phyloP scores from a whole-genome alignment of 345 rosid species.

The Zanthoxylum bungeanum region DNA sequence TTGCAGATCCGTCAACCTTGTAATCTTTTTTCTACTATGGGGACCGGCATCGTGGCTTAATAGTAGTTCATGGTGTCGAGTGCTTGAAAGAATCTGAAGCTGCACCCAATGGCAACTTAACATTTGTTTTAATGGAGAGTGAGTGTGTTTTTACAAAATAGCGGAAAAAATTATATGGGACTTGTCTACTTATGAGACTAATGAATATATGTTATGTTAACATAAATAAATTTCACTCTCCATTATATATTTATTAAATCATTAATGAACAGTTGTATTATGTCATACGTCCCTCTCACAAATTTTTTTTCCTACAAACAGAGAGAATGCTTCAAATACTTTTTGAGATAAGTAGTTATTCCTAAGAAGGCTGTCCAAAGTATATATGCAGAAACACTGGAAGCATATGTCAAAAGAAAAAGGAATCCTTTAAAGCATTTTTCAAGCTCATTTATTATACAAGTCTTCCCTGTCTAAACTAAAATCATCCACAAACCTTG shows the following conservation, averaged over 20 bases:
- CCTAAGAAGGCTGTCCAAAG: too few relatives aligned
- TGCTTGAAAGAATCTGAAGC: neutral
- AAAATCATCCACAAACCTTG: neutral
- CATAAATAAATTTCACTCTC: too few relatives aligned
- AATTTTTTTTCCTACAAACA: too few relatives aligned
- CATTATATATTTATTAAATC: too few relatives aligned
- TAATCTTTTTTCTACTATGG: neutral
- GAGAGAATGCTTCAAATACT: neutral
- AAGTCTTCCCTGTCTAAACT: neutral
- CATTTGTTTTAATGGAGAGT: neutral
- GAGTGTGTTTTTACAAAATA: neutral
- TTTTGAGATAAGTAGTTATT: neutral
- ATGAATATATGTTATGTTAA: too few relatives aligned
- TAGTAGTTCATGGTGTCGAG: neutral
- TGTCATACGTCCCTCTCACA: too few relatives aligned
- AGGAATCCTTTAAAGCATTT: neutral
- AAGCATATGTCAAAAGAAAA: neutral
- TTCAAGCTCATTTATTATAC: neutral
- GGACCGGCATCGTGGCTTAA: neutral
- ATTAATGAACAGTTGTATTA: too few relatives aligned
- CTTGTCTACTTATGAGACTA: too few relatives aligned
- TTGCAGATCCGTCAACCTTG: neutral
- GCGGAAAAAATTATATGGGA: too few relatives aligned
- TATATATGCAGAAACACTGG: neutral
- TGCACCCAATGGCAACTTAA: neutral